phyloP scores from a whole-genome alignment of 108 stramenopile genomes.

The Stephanodiscus triporus region DNA sequence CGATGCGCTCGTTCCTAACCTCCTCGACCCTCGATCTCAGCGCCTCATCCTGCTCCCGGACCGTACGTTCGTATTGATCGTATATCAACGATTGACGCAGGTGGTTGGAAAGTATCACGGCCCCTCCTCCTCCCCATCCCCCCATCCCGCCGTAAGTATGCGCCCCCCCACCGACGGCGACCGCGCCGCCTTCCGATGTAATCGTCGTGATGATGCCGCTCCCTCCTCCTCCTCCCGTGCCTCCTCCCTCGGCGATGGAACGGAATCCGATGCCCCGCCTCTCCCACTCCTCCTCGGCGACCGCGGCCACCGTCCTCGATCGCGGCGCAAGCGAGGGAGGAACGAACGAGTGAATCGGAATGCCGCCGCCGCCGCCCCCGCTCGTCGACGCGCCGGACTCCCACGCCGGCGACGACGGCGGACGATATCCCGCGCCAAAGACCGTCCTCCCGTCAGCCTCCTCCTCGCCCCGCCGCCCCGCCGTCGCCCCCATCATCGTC shows the following conservation, averaged over 20 bases:
- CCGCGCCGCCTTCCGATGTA: constrained; percentile 9
- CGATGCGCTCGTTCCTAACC: constrained; percentile 34
- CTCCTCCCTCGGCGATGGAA: constrained; percentile 72
- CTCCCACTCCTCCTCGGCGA: constrained; percentile 87
- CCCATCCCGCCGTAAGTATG: too few relatives aligned
- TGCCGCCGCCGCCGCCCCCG: not conserved
- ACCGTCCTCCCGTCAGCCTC: too few relatives aligned
- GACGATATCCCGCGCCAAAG: not conserved
- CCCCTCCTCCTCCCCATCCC: constrained; percentile 58
- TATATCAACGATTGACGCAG: constrained; percentile 69
- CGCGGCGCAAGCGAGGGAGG: constrained; percentile 45
- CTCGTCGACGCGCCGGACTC: too few relatives aligned
- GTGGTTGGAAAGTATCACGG: constrained; percentile 63
- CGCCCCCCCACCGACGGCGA: too few relatives aligned
- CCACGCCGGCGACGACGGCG: not conserved
- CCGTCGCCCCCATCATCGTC: not conserved
- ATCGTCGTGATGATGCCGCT: too few relatives aligned
- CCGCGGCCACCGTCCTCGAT: constrained; percentile 65
- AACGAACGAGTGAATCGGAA: too few relatives aligned
- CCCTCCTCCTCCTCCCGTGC: not conserved
- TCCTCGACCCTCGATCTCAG: constrained; percentile 52
- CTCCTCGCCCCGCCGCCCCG: not conserved
- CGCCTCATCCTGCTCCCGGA: constrained; percentile 70
- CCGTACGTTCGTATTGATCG: constrained; percentile 84
- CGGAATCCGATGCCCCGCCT: constrained; percentile 81